Evolutionary conservation across 2,329 filamentous ascomycete species (phyloP), one percentile per base, ranked within the genome.

Genomic region (Alternaria sp.): DNA sequence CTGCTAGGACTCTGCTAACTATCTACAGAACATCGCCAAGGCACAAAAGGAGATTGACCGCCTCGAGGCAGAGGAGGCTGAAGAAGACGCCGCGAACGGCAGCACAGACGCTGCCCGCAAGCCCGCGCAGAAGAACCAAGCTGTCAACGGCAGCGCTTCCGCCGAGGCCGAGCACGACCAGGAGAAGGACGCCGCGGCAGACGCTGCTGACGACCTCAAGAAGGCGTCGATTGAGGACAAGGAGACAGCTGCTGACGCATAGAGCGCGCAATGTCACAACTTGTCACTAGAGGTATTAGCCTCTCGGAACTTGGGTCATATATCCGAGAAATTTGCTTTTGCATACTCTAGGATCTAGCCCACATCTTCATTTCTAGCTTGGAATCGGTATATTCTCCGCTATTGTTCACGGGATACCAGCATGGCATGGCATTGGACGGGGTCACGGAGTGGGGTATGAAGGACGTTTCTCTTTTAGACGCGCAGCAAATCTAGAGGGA

Each of bases 21-120:
- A 18, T 51, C 20, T 26, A 24, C 32, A 98, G 95, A 99, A 99
- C 85, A 90, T 98, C 63, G 92, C 93, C 66, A 97, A 97, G 82
- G 95, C 95, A 63, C 91, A 97, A 85, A 94, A 94, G 81, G 93
- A 97, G 80, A 96, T 99, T 65, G 92, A 94, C 77, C 89, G 89
- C 69, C 87, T 98, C 43, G 87, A 89, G 70, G 82, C 85, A 57
- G 94, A 97, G 77, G 88, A 89, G 80, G 73, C 81, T n/a, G 82
- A 85, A 65, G 83, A 82, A 61, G 72, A 60, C 24, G 57, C 47
- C 11, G 36, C 77, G 60, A 79, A 83, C 64, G 81, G 82, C 57
- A 84, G 88, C 54, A 87, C 86, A 51, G 84, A 85, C 48, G 78
- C 78, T n/a, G 81, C 80, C 28, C 85, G 85, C 78, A 87, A 87